Evolutionary conservation across 1,284 basidiomycete species (phyloP).

Genomic region (Puccinia polysora): DNA sequence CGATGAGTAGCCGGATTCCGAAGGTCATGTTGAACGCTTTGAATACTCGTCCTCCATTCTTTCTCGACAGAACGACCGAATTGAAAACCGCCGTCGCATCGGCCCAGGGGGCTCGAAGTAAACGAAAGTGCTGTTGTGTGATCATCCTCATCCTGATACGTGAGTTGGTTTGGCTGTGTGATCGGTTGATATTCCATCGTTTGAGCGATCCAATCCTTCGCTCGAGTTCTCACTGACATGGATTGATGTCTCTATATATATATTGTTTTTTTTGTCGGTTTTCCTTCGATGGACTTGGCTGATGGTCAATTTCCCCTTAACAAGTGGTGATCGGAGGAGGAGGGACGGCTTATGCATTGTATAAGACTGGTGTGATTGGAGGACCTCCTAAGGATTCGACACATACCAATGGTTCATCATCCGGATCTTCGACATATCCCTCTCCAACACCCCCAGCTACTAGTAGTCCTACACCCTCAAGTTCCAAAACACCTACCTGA

Average conservation of each 20-base stretch:
- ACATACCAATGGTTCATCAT: not conserved
- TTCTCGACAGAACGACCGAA: constrained; percentile 9
- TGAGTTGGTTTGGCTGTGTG: constrained; percentile 8
- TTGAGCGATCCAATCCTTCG: not conserved
- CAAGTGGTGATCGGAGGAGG: constrained; percentile 17
- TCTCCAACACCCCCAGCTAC: no score
- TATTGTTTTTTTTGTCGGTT: constrained; percentile 3
- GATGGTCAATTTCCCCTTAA: not conserved
- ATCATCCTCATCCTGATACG: constrained; percentile 18
- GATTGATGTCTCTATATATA: not conserved
- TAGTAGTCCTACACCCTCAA: no score
- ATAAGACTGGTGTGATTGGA: constrained; percentile 15
- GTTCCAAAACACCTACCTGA: not conserved
- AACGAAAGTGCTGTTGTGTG: constrained; percentile 39
- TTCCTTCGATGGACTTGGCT: not conserved
- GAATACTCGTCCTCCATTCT: no score
- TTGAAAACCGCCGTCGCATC: constrained; percentile 37
- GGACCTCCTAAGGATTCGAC: not conserved
- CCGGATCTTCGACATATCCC: not conserved
- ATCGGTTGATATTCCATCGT: no score
- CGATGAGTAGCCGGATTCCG: no score
- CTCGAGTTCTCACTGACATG: not conserved
- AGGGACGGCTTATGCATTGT: not conserved
- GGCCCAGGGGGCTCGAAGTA: constrained; percentile 35
- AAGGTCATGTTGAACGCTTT: no score